These are phyloP conservation scores for Phytophthora vignae DNA, from an alignment of 352 stramenopile species.

Conservation along the genomic window DNA sequence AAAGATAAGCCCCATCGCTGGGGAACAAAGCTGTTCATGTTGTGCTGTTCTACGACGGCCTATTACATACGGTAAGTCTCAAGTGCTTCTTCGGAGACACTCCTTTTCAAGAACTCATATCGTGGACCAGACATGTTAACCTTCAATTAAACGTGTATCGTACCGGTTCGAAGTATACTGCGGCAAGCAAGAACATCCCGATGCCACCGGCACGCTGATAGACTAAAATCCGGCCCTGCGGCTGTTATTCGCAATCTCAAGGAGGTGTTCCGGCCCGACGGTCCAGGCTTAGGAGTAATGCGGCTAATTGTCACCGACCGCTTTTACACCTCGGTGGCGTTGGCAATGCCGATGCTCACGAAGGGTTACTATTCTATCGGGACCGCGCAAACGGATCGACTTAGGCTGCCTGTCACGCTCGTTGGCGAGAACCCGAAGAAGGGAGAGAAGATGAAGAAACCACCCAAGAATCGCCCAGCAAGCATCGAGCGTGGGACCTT, in stretches of 20 bases:
- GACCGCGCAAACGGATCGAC: not conserved
- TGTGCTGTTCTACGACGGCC: no score
- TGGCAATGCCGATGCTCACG: slow-evolving; percentile 6
- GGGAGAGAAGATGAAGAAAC: not conserved
- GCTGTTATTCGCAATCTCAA: not conserved
- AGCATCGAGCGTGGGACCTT: not conserved
- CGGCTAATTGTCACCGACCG: slow-evolving; percentile 7
- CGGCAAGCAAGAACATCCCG: slow-evolving; percentile 3
- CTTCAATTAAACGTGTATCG: not conserved
- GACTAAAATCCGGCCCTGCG: not conserved
- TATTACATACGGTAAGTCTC: no score
- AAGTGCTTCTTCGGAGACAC: no score
- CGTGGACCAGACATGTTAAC: not conserved
- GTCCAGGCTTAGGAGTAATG: not conserved
- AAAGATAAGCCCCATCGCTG: no score
- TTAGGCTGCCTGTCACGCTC: not conserved
- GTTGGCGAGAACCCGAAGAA: not conserved
- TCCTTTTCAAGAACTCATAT: not conserved
- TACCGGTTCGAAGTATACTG: slow-evolving; percentile 4
- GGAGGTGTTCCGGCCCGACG: not conserved
- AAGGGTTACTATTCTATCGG: slow-evolving; percentile 3
- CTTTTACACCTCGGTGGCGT: slow-evolving; percentile 1
- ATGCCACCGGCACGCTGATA: not conserved
- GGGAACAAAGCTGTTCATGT: no score
- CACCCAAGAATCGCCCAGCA: not conserved